Base-by-base conservation (phyloP, 805 yeast genomes). In the Ogataea trehaloabstinens region DNA sequence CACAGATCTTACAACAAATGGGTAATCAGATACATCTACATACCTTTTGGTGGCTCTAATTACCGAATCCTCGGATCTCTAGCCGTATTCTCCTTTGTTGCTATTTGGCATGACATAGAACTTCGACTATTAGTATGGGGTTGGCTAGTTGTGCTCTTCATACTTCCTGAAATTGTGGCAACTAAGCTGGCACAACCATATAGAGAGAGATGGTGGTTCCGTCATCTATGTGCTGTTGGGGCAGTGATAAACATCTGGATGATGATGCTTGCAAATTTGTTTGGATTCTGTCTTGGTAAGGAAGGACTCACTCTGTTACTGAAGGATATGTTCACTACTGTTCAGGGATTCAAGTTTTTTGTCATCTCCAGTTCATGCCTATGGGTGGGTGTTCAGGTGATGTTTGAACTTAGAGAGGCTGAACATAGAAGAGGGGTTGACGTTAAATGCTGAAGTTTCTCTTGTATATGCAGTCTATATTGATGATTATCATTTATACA, bases 51-150 rank as follows among this genome's bases (percentile, higher is more conserved):
- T 8, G 96, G 97, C 0, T 72, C 85, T 0, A 67, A 64, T 6
- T 76, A 80, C 51, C 72, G 97, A 46, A 64, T 91, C 6, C 50
- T 85, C 34, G 89, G 91, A 45, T 80, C 90, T 8, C 64, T 91
- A 24, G 76, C 90, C 8, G 97, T 91, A 12, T 93, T 93, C 58
- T 78, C 95, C 12, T 93, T 93, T 64, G 99, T 93, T 17, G 98
- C 99, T 2, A 68, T 93, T 21, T 93, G 99, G 99, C 99, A 93
- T 65, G 99, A 93, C 57, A 90, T 93, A 48, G 90, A 93, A 63
- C 72, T 93, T 54, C 81, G 80, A 46, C 66, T 93, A 36, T 66
- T 93, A 34, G 66, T 91, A 39, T 93, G 99, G 99, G 98, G 99
- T 8, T 90, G 97, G 96, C 64, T 87, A 19, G 73, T 91, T 37